These are phyloP conservation scores for Kodamaea hsintzibuensis DNA, from an alignment of 805 yeast species.

Conservation along the genomic window DNA sequence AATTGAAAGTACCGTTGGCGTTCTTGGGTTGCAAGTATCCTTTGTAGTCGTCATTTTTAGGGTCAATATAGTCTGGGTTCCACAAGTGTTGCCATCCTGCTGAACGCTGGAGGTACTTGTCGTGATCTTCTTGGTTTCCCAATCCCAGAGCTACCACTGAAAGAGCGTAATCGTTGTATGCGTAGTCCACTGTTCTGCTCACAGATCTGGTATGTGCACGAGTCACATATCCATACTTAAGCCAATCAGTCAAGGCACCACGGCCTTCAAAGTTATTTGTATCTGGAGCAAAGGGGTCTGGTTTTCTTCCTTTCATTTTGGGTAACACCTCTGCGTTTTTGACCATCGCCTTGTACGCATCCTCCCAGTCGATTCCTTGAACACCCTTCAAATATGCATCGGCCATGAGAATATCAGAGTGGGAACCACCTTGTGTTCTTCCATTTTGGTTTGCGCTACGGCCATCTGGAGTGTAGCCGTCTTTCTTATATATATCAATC, in stretches of 20 bases:
- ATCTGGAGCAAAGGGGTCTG: conserved; percentile 29
- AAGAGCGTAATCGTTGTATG: conserved; percentile 36
- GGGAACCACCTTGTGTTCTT: conserved; percentile 38
- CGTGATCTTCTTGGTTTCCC: conserved; percentile 19
- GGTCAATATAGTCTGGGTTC: conserved; percentile 26
- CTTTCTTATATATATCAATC: conserved; percentile 29
- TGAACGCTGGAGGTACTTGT: conserved; percentile 31
- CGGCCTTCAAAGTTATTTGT: conserved; percentile 33
- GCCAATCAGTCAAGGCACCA: conserved; percentile 38
- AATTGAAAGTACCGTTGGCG: conserved; percentile 27
- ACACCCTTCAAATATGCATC: conserved; percentile 35
- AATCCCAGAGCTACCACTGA: conserved; percentile 34
- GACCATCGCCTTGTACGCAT: conserved; percentile 32
- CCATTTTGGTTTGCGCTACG: conserved; percentile 38
- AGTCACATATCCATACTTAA: conserved; percentile 30
- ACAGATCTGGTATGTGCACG: conserved; percentile 31
- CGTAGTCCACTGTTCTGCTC: conserved; percentile 37
- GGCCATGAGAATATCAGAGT: conserved; percentile 37
- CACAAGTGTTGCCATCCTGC: conserved; percentile 38
- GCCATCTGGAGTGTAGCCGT: conserved; percentile 39
- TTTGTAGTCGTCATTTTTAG: conserved; percentile 19
- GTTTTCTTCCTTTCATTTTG: neutral
- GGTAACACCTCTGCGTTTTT: conserved; percentile 37
- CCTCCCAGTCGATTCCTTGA: conserved; percentile 27
- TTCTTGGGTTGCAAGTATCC: conserved; percentile 37